phyloP scores from a whole-genome alignment of 148 eudicot species.

The Fallopia convolvulus region DNA sequence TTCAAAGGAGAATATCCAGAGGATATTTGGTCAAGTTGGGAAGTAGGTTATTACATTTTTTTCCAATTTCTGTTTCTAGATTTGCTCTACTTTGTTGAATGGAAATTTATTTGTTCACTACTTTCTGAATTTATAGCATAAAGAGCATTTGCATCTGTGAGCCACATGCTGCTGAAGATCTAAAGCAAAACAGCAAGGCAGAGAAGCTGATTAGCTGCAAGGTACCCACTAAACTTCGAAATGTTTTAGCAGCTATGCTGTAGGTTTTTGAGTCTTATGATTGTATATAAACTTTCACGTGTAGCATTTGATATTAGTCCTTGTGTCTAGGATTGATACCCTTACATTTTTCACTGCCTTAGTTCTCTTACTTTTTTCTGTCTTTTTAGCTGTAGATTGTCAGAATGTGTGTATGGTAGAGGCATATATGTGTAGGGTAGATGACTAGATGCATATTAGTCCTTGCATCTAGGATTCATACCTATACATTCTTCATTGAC shows the following conservation, averaged over 20 bases:
- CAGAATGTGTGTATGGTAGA: neutral
- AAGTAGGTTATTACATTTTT: slow-evolving; percentile 36
- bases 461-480: neutral
- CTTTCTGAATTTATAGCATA: slow-evolving; percentile 29
- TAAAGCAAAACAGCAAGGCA: slow-evolving; percentile 35
- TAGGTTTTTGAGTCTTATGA: neutral
- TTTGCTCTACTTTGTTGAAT: neutral
- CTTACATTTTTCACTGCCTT: no score
- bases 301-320: neutral
- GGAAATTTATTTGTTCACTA: neutral
- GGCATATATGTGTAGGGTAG: neutral
- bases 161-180: slow-evolving; percentile 42
- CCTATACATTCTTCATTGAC: no score
- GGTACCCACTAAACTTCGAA: slow-evolving; percentile 34
- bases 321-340: neutral
- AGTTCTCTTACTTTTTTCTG: neutral
- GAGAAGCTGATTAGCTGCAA: slow-evolving; percentile 63
- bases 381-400: neutral
- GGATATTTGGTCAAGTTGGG: slow-evolving; percentile 58
- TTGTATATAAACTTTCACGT: neutral
- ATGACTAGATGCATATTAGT: neutral
- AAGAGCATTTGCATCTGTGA: slow-evolving; percentile 60
- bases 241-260: neutral
- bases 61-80: neutral
- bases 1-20: slow-evolving; percentile 60